A percentile compares a stretch with the other conserved stretches of the same genome.
These are phyloP conservation scores for Gloeostereum incarnatum DNA, from an alignment of 768 basidiomycete genomes.

Conservation along the genomic window DNA sequence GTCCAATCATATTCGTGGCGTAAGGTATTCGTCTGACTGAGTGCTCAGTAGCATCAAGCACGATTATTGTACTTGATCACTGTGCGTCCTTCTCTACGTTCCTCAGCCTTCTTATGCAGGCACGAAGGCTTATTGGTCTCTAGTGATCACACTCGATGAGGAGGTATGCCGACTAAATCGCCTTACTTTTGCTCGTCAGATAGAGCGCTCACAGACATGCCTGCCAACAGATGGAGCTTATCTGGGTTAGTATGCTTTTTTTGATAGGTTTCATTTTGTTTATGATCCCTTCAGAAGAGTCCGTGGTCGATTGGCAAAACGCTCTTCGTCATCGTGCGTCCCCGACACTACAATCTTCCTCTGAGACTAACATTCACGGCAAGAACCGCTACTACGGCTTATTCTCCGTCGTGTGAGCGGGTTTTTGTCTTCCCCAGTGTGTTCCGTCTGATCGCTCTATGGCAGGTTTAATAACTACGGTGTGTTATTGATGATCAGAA, in stretches of 20 bases:
- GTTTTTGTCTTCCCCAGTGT: background rate
- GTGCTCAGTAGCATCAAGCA: constrained; percentile 36
- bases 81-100: constrained; percentile 20
- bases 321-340: constrained; percentile 43
- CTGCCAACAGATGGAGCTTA: constrained; percentile 32
- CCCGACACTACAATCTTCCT: background rate
- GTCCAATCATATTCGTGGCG: constrained; percentile 7
- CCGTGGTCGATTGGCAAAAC: constrained; percentile 48
- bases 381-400: constrained; percentile 55
- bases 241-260: constrained; percentile 37
- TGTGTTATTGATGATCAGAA: constrained; percentile 11
- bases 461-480: constrained; percentile 51
- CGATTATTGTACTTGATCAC: constrained; percentile 47
- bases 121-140: no score
- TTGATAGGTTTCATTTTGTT: background rate
- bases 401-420: constrained; percentile 36
- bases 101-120: background rate
- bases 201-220: no score
- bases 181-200: background rate
- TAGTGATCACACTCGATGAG: constrained; percentile 42
- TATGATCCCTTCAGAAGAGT: constrained; percentile 25
- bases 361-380: background rate
- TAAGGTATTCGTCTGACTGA: background rate
- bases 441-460: background rate
- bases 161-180: constrained; percentile 27